phyloP scores from a whole-genome alignment of 1,284 basidiomycete species.

The Trametes polyzona region DNA sequence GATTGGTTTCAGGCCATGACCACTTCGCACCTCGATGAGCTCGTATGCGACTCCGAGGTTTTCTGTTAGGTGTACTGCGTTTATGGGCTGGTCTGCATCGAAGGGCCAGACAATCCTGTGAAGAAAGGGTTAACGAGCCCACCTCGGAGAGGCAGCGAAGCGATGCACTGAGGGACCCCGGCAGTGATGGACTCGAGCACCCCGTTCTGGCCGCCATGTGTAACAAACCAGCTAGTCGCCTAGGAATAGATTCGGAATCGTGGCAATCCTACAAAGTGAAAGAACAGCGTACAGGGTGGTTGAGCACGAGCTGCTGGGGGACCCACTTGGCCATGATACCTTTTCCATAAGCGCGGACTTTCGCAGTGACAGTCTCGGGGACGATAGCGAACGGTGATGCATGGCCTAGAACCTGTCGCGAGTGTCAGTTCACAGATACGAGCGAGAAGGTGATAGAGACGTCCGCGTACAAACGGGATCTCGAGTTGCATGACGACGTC shows the following conservation, averaged over 20 bases:
- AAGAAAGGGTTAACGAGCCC: not conserved
- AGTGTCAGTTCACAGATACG: not conserved
- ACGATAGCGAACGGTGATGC: slow-evolving; percentile 23
- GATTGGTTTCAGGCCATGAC: slow-evolving; percentile 17
- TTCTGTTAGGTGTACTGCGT: slow-evolving; percentile 25
- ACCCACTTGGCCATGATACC: slow-evolving; percentile 25
- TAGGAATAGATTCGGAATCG: not conserved
- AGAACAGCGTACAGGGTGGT: slow-evolving; percentile 24
- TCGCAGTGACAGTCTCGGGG: slow-evolving; percentile 19
- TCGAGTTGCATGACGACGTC: slow-evolving; percentile 24
- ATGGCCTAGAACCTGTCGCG: slow-evolving; percentile 25
- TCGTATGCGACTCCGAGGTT: slow-evolving; percentile 29
- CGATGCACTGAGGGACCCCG: slow-evolving; percentile 24
- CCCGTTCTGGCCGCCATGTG: slow-evolving; percentile 28
- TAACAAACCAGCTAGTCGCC: slow-evolving; percentile 28
- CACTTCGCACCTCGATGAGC: slow-evolving; percentile 27
- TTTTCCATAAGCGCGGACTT: slow-evolving; percentile 20
- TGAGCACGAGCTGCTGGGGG: slow-evolving; percentile 29
- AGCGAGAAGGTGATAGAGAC: not conserved
- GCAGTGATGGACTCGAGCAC: slow-evolving; percentile 18
- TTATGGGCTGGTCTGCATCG: slow-evolving; percentile 28
- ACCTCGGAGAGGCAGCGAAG: not conserved
- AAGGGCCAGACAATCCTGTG: slow-evolving; percentile 33
- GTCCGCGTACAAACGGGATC: slow-evolving; percentile 20
- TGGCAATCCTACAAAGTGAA: not conserved